These are phyloP conservation scores for Verticillium klebahnii DNA, from an alignment of 2,329 filamentous ascomycete genomes.

Conservation along the genomic window DNA sequence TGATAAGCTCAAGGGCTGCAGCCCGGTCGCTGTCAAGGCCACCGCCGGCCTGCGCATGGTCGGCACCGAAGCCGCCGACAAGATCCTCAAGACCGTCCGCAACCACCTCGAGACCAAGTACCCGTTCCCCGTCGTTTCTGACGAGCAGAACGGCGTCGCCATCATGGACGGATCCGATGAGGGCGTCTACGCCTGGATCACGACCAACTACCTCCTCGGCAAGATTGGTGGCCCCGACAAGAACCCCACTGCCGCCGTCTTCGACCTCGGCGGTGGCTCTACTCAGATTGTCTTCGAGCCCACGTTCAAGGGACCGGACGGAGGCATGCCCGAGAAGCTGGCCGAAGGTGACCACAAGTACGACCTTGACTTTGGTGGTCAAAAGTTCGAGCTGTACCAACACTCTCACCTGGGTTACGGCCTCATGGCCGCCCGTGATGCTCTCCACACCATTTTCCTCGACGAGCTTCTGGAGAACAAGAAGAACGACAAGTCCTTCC, in stretches of 20 bases:
- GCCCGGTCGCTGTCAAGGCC: conserved; percentile 94
- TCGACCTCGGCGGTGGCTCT: conserved; percentile 93
- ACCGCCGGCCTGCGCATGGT: conserved; percentile 90
- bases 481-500: conserved; percentile 59
- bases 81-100: conserved; percentile 82
- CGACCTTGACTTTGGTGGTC: conserved; percentile 81
- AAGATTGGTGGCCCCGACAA: conserved; percentile 94
- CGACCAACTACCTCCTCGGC: conserved; percentile 94
- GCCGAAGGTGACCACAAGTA: conserved; percentile 95
- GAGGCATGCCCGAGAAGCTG: conserved; percentile 82
- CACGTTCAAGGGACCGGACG: conserved; percentile 71
- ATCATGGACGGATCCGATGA: conserved; percentile 98
- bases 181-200: conserved; percentile 98
- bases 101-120: conserved; percentile 80
- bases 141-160: conserved; percentile 79
- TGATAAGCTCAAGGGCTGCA: conserved; percentile 84
- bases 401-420: conserved; percentile 97
- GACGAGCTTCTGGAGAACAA: conserved; percentile 65
- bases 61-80: conserved; percentile 72
- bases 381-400: conserved; percentile 90
- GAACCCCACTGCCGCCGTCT: conserved; percentile 86
- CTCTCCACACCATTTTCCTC: conserved; percentile 73
- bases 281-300: conserved; percentile 99
- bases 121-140: conserved; percentile 88
- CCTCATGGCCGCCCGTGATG: conserved; percentile 87